Base-by-base conservation (phyloP, 2,329 filamentous ascomycete genomes). In the Paecilomyces dactylethromorphus region DNA sequence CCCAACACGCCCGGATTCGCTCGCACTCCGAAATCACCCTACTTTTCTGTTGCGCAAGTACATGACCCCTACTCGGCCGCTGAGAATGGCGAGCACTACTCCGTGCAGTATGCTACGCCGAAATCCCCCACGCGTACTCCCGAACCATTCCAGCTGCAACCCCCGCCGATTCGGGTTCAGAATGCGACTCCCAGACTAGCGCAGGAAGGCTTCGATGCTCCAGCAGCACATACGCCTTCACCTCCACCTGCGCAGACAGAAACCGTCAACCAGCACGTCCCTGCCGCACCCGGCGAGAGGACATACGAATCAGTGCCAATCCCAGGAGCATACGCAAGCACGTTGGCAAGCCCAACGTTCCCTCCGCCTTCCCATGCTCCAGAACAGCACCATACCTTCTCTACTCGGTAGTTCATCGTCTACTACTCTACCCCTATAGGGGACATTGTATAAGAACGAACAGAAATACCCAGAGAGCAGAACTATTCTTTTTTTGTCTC, bases 1-100 rank as follows among this genome's bases (percentile, higher is more conserved):
- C 93, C 93, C 66, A 97, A 97, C 81, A 97, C 93, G 0, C 93
- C 93, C 12, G 92, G 92, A 64, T 92, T 95, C 72, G 87, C 86
- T 31, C 86, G 87, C 73, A 89, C 88, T 76, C 74, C 82, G 29
- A 80, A 83, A 66, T 81, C 81, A 49, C 76, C 75, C 59, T 72
- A 70, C 60, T 69, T 64, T 57, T 73, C 67, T 59, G 74, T 76
- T 24, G 68, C 68, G 33, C 74, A 71, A 62, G 64, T 69, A 21
- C 63, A 62, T 55, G 79, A 82, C 65, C 70, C 75, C 22, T 76
- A 80, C 65, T 78, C 77, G n/a, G 70, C 73, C 21, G 79, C 81
- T 2, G 81, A 84, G 63, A 80, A 81, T 55, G 82, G 84, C 62
- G 77, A 84, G 63, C 66, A 69, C 21, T 69, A 67, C 35, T 56